phyloP scores from a whole-genome alignment of 2,329 filamentous ascomycete species.

The Talaromyces sp. region DNA sequence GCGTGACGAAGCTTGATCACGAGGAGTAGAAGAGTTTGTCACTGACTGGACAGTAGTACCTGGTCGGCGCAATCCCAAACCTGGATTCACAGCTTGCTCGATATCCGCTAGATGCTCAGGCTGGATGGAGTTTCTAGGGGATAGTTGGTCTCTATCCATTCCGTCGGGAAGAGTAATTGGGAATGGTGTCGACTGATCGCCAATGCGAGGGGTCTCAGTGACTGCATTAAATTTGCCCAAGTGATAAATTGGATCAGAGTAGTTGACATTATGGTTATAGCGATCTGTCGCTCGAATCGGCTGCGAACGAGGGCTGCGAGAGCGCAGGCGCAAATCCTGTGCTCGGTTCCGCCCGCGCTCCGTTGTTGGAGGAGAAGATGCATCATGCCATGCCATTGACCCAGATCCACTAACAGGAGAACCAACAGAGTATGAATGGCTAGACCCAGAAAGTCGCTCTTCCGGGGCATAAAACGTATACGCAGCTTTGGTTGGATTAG shows the following conservation, averaged over 20 bases:
- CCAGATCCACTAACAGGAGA: conserved; percentile 3
- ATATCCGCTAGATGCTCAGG: conserved; percentile 10
- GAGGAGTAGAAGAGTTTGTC: not conserved
- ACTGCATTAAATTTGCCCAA: conserved; percentile 30
- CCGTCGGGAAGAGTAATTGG: conserved; percentile 28
- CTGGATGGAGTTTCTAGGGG: conserved; percentile 6
- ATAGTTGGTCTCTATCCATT: conserved; percentile 12
- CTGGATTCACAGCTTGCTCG: conserved; percentile 11
- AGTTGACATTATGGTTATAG: conserved; percentile 16
- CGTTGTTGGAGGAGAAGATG: conserved; percentile 6
- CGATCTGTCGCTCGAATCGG: conserved; percentile 20
- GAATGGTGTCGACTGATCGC: conserved; percentile 33
- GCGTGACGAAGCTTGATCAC: not conserved
- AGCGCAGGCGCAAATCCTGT: conserved; percentile 30
- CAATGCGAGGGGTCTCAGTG: conserved; percentile 25
- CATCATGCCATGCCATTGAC: conserved; percentile 3
- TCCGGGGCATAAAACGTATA: conserved; percentile 1
- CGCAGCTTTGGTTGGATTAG: not conserved
- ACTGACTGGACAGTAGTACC: not conserved
- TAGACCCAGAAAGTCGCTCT: not conserved
- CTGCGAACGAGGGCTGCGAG: conserved; percentile 28
- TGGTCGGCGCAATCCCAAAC: not conserved
- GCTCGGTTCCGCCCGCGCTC: conserved; percentile 22
- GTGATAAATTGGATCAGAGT: conserved; percentile 19
- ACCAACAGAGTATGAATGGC: conserved; percentile 2